Conservation (phyloP, 108 stramenopile species). For the Cyclotella atomus region DNA sequence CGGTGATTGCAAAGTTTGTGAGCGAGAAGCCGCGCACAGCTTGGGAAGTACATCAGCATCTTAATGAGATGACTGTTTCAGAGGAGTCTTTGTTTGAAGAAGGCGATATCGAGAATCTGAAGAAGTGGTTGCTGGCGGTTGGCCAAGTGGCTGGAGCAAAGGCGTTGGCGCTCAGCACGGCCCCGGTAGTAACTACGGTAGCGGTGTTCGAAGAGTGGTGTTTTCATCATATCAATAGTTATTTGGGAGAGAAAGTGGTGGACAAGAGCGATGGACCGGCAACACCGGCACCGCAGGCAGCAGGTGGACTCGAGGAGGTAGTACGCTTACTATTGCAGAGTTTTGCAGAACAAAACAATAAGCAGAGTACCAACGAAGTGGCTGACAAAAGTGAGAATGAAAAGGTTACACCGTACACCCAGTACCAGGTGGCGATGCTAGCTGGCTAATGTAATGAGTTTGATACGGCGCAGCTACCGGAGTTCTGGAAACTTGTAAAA, state of each 20-base stretch:
- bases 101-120: not conserved
- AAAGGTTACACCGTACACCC: not conserved
- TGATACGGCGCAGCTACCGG: not conserved
- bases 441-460: not conserved
- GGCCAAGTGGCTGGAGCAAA: not conserved
- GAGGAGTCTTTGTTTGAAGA: not conserved
- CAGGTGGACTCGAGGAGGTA: not conserved
- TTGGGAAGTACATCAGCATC: not conserved
- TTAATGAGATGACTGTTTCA: not conserved
- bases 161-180: not conserved
- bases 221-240: no score
- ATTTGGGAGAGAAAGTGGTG: not conserved
- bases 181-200: not conserved
- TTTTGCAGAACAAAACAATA: not conserved
- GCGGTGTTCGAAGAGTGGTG: not conserved
- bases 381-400: not conserved
- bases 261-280: no score
- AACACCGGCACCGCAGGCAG: not conserved
- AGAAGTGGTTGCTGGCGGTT: not conserved
- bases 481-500: not conserved
- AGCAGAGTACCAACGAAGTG: not conserved
- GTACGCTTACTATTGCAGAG: no score
- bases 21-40: not conserved
- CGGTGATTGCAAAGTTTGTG: not conserved
- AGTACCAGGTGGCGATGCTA: not conserved